Conservation (phyloP, 306 rosid genomes). For the Prunus mira region DNA sequence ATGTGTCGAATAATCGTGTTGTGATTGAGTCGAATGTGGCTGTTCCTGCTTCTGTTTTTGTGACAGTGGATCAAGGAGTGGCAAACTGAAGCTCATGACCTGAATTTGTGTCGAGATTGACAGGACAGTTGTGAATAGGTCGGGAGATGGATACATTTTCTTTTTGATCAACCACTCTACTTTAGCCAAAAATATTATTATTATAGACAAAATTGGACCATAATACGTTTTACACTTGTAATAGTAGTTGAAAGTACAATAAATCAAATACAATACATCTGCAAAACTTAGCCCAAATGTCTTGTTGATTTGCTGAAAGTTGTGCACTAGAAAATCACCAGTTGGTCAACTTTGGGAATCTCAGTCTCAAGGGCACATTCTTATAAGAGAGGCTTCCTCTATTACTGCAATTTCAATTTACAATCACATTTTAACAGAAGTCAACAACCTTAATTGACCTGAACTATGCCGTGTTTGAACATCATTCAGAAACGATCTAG, state of each 20-base stretch:
- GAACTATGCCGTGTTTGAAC: not conserved
- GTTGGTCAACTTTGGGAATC: too few relatives aligned
- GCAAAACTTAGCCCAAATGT: not conserved
- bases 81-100: conserved; percentile 22
- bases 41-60: conserved; percentile 48
- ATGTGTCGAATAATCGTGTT: conserved; percentile 55
- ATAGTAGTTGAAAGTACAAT: not conserved
- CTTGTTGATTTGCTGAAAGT: not conserved
- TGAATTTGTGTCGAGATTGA: conserved; percentile 3
- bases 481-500: not conserved
- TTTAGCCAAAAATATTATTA: not conserved
- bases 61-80: conserved; percentile 60
- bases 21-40: conserved; percentile 55
- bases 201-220: not conserved
- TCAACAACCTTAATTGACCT: not conserved
- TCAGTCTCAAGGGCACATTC: too few relatives aligned
- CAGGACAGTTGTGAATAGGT: conserved; percentile 35
- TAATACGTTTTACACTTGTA: not conserved
- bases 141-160: not conserved
- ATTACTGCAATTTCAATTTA: not conserved
- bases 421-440: not conserved
- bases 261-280: not conserved
- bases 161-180: not conserved
- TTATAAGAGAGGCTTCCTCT: not conserved
- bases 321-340: not conserved